Evolutionary conservation across 768 basidiomycete species (phyloP), one percentile per base, ranked within the genome.

Genomic region (Xanthoconium stramineum): DNA sequence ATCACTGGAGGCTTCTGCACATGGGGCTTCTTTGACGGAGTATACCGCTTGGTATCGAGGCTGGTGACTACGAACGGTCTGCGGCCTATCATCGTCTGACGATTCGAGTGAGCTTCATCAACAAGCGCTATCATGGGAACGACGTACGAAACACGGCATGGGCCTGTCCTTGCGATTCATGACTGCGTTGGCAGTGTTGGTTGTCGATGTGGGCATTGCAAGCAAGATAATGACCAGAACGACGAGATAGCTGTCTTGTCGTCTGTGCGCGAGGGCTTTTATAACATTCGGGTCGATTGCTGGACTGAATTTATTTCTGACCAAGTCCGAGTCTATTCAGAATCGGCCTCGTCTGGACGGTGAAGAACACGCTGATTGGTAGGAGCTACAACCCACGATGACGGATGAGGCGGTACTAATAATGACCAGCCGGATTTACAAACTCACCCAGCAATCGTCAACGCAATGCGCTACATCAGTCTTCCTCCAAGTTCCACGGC

Each of bases 31-130:
- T 13, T 35, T 11, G 46, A 35, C 35, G 46, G 19, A 6, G 46
- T 33, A 14, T 47, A 47, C 5, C 33, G 46, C 13, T 47, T 47
- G 10, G 33, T 47, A 2, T 15, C 6, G 3, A 47, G 6, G 20
- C 46, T 44, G 12, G 32, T 19, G 9, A 63, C 58, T 19, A 61
- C 58, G 20, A 64, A 63, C 10, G 55, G 49, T 15, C 7, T 57
- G 5, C 19, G 17, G 3, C 9, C 42, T 12, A 33, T 20, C 51
- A 30, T 35, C 37, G 10, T 12, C 50, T 53, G 35, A 7, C 5
- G 17, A 13, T 5, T 14, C 6, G 19, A 6, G 28, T 55, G 5
- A 37, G 10, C 15, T 6, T 14, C 35, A 12, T 35, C n/a, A 37
- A 36, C 4, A 14, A 28, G 17, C 17, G 2, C 1, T 14, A 29